Evolutionary conservation across 2,329 filamentous ascomycete species (phyloP).

Genomic region (Lasiodiplodia sp.): DNA sequence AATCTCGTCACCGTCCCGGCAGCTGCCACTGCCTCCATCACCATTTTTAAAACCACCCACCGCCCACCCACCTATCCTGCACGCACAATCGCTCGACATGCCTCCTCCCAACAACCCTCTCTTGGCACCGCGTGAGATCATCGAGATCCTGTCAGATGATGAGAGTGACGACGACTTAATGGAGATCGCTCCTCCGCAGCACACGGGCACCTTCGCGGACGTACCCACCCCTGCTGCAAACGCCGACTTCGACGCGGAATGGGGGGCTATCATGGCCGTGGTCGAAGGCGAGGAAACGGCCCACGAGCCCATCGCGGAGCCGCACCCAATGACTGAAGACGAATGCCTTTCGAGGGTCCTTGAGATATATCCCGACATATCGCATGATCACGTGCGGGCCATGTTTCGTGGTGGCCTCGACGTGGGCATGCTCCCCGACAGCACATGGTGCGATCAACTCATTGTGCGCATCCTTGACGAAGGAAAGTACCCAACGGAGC

Average conservation of each 20-base stretch:
- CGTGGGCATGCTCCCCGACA: slow-evolving; percentile 36
- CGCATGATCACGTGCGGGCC: slow-evolving; percentile 40
- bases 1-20: neutral
- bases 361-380: slow-evolving; percentile 44
- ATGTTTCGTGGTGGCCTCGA: slow-evolving; percentile 38
- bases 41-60: neutral
- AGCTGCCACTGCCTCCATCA: neutral
- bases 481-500: slow-evolving; percentile 45
- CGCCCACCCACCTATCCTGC: neutral
- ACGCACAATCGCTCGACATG: neutral
- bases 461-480: slow-evolving; percentile 42
- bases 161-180: slow-evolving; percentile 11
- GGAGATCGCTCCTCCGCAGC: neutral
- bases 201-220: neutral
- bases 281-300: neutral
- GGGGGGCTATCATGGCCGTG: neutral
- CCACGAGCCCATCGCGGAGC: neutral
- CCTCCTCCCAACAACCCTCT: neutral
- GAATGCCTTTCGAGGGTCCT: slow-evolving; percentile 43
- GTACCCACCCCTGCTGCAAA: neutral
- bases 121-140: slow-evolving; percentile 13
- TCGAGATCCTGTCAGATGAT: slow-evolving; percentile 16
- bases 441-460: slow-evolving; percentile 38
- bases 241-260: neutral
- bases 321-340: slow-evolving; percentile 32